These are phyloP conservation scores for Diplodia sapinea DNA, from an alignment of 2,329 filamentous ascomycete species.

Conservation along the genomic window DNA sequence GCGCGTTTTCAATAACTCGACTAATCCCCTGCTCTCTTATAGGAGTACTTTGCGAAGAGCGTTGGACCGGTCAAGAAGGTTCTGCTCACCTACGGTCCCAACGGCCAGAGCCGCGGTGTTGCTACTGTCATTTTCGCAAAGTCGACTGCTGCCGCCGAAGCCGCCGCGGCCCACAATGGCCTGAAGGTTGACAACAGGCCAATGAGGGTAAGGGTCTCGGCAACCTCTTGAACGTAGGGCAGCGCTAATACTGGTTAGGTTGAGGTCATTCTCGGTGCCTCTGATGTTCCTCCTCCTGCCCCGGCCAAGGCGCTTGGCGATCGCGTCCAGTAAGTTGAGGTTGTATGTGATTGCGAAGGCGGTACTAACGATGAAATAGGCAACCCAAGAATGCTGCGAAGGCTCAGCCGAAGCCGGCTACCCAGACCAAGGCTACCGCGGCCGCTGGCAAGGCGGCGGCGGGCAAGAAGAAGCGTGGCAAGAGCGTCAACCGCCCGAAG, in stretches of 20 bases:
- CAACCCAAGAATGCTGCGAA: conserved; percentile 67
- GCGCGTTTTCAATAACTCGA: conserved; percentile 47
- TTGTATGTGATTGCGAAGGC: conserved; percentile 32
- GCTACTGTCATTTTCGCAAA: conserved; percentile 87
- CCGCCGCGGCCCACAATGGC: conserved; percentile 82
- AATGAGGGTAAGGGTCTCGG: conserved; percentile 72
- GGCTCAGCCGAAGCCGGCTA: conserved; percentile 71
- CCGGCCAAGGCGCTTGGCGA: conserved; percentile 79
- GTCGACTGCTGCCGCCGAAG: conserved; percentile 80
- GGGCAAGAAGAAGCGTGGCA: conserved; percentile 61
- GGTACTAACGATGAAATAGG: conserved; percentile 48
- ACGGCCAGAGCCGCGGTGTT: conserved; percentile 88
- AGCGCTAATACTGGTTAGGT: conserved; percentile 61
- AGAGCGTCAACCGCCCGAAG: conserved; percentile 66
- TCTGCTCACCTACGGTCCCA: conserved; percentile 89
- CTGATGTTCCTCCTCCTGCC: conserved; percentile 69
- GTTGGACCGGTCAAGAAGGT: conserved; percentile 91
- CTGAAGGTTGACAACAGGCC: conserved; percentile 87
- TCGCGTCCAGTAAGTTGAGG: conserved; percentile 72
- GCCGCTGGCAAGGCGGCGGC: conserved; percentile 45
- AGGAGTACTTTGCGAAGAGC: conserved; percentile 95
- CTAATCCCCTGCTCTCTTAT: conserved; percentile 71
- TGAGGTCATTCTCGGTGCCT: conserved; percentile 85
- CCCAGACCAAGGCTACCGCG: conserved; percentile 70
- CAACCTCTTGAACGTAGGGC: neutral